Base-by-base conservation (phyloP, 139 green algal species). In the Tetratostichococcus sp. region DNA sequence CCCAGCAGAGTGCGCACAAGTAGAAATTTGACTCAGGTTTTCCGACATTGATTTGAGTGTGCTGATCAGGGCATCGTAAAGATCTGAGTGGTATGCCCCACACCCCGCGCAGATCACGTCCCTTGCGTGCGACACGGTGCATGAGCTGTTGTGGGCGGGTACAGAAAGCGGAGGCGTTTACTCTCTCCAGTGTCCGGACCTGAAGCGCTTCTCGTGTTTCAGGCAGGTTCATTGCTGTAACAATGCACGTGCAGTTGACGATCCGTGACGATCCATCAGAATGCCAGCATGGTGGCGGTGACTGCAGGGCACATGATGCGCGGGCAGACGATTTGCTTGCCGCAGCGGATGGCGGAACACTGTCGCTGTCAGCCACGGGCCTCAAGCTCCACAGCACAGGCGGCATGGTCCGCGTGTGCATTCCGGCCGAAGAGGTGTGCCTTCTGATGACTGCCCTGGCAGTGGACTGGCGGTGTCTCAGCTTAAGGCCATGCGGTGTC, bases 121-220 rank as follows among this genome's bases (percentile, higher is more conserved):
- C 2, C 19, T 62, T 2, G 17, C 22, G 50, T 62, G 50, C 50
- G 50, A 62, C 50, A 17, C 50, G 2, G 50, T 17, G 14, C 50
- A 78, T 59, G 77, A 82, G 72, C 72, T 78, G 26, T 14, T 82
- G 0, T 82, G 77, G 77, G 43, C 77, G 72, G 77, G 77, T n/a
- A 77, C 77, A 1, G 69, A 35, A 5, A 72, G 50, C 26, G 77
- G 77, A 32, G 57, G 58, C 11, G 50, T 82, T 23, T 78, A 78
- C 35, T 70, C 58, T 8, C 25, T 76, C 30, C 74, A 78, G 26
- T 69, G 39, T 30, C 84, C 87, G 32, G 34, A 43, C 0, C 77
- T 94, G 31, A 69, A 82, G 22, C 75, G 69, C 6, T 89, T 89
- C 73, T 73, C 81, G 43, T 80, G 70, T 76, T 62, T 62, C 50